Base-by-base conservation (phyloP, 2,329 filamentous ascomycete genomes). In the Polytolypa hystricis region DNA sequence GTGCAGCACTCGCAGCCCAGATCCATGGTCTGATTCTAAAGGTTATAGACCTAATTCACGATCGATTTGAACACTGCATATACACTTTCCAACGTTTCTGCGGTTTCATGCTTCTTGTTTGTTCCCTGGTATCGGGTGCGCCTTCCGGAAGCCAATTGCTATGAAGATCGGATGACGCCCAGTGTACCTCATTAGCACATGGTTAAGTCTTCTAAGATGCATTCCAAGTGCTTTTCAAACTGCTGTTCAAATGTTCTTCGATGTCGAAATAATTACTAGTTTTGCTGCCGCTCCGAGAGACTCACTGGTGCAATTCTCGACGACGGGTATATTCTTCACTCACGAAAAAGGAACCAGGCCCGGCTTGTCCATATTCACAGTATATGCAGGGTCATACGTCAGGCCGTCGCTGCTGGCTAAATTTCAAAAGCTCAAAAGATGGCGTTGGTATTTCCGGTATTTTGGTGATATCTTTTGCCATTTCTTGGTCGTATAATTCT, bases 371-470 rank as follows among this genome's bases (percentile, higher is more conserved):
- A 57, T 54, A 20, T 61, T 68, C 17, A 53, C 60, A n/a, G 52
- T 71, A 3, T 60, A 57, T 30, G 65, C 61, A 2, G 58, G 56
- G 48, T 67, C 63, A 42, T 69, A 63, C 42, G 42, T 70, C 4
- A 65, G 64, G 0, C 40, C 16, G 37, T 45, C 10, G 37, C 40
- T 30, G 49, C 47, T 1, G 55, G 54, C 2, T 56, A 45, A 27
- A 47, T 65, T n/a, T 58, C 59, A 0, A 46, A 51, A 0, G 47
- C 50, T 1, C 58, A 65, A 44, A n/a, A 67, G 65, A 0, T 73
- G 69, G 69, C 53, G 67, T 9, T 71, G 65, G 65, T 55, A 63
- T 1, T 71, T 59, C 58, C 69, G 65, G 65, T 70, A 57, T 56
- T 59, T 49, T 30, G 52, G 52, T 12, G 64, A 67, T 33, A 49